Conservation (phyloP, 1,284 basidiomycete genomes). For the Austroboletus novae-zelandiae region DNA sequence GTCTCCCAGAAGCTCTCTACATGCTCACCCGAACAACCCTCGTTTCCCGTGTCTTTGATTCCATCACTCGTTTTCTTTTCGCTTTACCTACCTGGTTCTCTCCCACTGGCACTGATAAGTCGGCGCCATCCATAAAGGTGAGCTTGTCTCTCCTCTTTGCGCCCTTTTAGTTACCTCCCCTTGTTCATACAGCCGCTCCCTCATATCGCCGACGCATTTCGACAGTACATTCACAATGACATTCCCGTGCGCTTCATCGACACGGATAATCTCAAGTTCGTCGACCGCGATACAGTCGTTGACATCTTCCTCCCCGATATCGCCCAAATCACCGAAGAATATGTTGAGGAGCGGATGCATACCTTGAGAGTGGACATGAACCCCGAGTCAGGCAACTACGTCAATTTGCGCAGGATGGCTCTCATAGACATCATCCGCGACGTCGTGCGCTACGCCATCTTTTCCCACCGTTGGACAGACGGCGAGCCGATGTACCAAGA, state of each 20-base stretch:
- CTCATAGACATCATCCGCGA: conserved; percentile 20
- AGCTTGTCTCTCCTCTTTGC: too few relatives aligned
- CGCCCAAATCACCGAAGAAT: conserved; percentile 16
- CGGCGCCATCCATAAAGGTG: too few relatives aligned
- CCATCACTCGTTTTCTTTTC: too few relatives aligned
- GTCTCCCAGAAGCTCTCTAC: background rate
- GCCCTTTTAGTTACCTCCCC: background rate
- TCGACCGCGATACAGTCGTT: conserved; percentile 19
- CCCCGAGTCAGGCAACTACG: conserved; percentile 17
- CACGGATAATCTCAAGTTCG: too few relatives aligned
- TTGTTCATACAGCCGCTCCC: background rate
- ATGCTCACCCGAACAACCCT: conserved; percentile 3
- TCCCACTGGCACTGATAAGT: too few relatives aligned
- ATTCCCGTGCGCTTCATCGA: conserved; percentile 28
- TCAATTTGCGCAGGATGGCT: conserved; percentile 11
- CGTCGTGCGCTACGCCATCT: conserved; percentile 22
- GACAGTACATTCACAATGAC: conserved; percentile 22
- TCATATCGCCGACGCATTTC: conserved; percentile 14
- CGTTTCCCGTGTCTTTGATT: background rate
- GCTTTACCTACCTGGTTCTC: background rate
- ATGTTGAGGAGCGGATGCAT: conserved; percentile 8
- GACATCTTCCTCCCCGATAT: conserved; percentile 19
- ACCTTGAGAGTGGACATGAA: background rate
- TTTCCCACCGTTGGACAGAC: conserved; percentile 29
- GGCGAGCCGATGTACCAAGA: conserved; percentile 26